Evolutionary conservation across 169 alveolate species (phyloP).

Genomic region (Toxoplasma gondii): DNA sequence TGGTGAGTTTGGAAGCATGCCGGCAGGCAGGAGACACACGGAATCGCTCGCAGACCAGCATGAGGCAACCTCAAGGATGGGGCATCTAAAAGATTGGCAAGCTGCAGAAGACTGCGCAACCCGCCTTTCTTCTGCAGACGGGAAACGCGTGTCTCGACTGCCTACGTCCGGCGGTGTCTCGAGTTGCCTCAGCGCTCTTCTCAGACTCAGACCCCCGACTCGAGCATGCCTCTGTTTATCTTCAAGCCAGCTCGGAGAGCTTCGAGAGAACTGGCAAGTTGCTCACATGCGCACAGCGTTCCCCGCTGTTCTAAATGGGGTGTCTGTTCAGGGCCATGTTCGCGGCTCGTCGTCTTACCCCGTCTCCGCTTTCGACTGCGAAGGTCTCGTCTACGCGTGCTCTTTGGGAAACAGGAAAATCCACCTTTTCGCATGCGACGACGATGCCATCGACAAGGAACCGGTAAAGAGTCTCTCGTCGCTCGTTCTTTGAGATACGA

Average conservation of each 20-base stretch:
- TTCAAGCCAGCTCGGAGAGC: no score
- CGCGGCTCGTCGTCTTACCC: conserved; percentile 18
- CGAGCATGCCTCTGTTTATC: no score
- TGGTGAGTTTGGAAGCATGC: not conserved
- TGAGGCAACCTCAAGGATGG: not conserved
- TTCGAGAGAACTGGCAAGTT: no score
- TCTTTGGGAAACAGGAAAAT: conserved; percentile 7
- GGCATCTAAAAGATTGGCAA: no score
- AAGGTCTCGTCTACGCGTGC: conserved; percentile 37
- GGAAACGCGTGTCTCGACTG: no score
- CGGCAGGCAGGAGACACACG: not conserved
- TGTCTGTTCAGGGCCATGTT: conserved; percentile 3
- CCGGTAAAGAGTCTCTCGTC: not conserved
- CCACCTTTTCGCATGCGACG: conserved; percentile 37
- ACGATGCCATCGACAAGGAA: conserved; percentile 12
- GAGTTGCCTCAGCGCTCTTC: no score
- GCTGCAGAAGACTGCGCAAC: not conserved
- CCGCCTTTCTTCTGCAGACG: no score
- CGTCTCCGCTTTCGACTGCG: conserved; percentile 42
- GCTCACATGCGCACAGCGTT: no score
- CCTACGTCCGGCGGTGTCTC: no score
- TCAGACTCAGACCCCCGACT: no score
- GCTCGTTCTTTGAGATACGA: not conserved
- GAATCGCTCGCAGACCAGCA: not conserved
- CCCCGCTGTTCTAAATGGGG: no score